Percentiles rank a stretch among this genome's conserved stretches.
These are phyloP conservation scores for Pinus tabuliformis DNA, from an alignment of 75 land plant species.

Conservation along the genomic window DNA sequence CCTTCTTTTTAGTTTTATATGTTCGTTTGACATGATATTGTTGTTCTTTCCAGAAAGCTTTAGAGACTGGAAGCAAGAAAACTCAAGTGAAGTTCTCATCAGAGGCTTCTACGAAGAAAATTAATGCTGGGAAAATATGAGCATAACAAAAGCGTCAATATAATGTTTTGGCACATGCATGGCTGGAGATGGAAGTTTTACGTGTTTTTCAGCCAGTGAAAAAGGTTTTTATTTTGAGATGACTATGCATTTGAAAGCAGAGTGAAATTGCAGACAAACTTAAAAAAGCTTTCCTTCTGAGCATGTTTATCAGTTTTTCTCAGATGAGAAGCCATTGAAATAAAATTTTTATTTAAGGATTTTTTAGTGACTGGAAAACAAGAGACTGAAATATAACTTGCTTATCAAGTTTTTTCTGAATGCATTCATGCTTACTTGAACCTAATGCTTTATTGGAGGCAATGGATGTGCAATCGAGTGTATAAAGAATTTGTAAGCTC, in stretches of 20 bases:
- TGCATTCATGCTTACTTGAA: background rate
- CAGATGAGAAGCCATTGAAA: slow-evolving; percentile 2
- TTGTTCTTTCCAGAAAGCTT: background rate
- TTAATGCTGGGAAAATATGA: background rate
- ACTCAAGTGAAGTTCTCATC: background rate
- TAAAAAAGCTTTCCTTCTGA: background rate
- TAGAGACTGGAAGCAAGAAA: background rate
- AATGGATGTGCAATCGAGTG: background rate
- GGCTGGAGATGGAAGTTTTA: background rate
- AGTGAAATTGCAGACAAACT: slow-evolving; percentile 5
- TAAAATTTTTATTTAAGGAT: background rate
- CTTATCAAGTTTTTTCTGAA: background rate
- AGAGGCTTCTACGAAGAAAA: slow-evolving; percentile 4
- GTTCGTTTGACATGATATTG: background rate
- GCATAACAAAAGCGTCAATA: slow-evolving; percentile 3
- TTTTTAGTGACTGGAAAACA: background rate
- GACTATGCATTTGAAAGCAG: background rate
- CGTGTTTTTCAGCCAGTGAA: background rate
- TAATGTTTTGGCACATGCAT: background rate
- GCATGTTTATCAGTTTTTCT: background rate
- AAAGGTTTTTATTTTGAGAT: slow-evolving; percentile 1
- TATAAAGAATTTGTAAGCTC: too few species aligned
- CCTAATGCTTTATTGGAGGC: background rate
- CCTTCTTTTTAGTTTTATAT: background rate
- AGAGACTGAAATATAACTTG: background rate